A percentile compares a stretch with the other conserved stretches of the same genome.
phyloP scores from a whole-genome alignment of 495 filamentous ascomycete genomes.

The Talaromyces thailandensis region DNA sequence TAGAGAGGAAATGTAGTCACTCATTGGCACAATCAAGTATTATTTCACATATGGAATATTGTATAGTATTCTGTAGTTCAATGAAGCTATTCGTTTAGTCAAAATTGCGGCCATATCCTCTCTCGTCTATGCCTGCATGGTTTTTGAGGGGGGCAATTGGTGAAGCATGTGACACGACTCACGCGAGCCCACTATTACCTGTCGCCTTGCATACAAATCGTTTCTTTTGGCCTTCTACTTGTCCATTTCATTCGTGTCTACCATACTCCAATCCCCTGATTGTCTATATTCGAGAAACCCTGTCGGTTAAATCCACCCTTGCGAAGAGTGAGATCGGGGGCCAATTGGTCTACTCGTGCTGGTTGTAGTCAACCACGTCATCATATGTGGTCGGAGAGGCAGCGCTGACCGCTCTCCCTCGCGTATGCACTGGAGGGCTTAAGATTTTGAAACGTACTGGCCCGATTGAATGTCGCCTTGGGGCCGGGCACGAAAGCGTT shows the following conservation, averaged over 20 bases:
- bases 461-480: background rate
- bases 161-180: background rate
- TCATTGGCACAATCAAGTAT: conserved; percentile 40
- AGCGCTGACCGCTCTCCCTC: background rate
- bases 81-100: background rate
- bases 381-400: background rate
- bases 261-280: background rate
- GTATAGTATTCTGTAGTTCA: background rate
- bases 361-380: background rate
- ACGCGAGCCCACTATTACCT: background rate
- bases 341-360: background rate
- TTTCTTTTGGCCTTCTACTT: background rate
- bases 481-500: background rate
- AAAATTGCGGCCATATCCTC: background rate
- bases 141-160: background rate
- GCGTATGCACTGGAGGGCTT: background rate
- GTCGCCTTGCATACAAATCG: background rate
- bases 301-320: background rate
- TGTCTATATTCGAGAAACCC: background rate
- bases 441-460: background rate
- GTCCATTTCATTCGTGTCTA: background rate
- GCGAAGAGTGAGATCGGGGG: background rate
- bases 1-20: conserved; percentile 62
- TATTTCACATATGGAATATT: background rate
- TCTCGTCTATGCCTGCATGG: background rate